These are phyloP conservation scores for Fusarium praegraminearum DNA, from an alignment of 2,329 filamentous ascomycete genomes.

Conservation along the genomic window DNA sequence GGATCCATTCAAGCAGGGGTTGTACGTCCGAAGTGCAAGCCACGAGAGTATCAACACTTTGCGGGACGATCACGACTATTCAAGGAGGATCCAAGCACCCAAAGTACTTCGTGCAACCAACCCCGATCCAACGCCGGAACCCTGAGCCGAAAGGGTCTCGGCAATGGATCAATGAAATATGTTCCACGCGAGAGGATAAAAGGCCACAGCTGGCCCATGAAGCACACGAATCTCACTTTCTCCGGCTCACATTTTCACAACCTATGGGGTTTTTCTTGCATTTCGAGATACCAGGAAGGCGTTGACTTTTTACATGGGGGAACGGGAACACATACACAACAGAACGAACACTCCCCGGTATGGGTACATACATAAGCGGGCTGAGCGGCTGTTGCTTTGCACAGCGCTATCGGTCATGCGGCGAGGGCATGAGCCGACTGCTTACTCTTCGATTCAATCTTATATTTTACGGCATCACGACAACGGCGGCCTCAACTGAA, in stretches of 20 bases:
- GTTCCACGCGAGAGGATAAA: conserved; percentile 37
- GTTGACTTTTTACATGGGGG: conserved; percentile 49
- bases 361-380: conserved; percentile 39
- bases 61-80: conserved; percentile 75
- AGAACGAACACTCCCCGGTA: conserved; percentile 33
- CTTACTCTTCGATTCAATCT: conserved; percentile 38
- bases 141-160: conserved; percentile 8
- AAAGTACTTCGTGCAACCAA: conserved; percentile 73
- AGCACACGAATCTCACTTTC: conserved; percentile 50
- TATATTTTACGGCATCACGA: conserved; percentile 37
- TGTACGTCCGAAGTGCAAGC: conserved; percentile 70
- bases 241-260: conserved; percentile 41
- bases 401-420: conserved; percentile 40
- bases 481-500: conserved; percentile 26
- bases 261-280: conserved; percentile 47
- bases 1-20: conserved; percentile 69
- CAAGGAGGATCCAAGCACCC: conserved; percentile 67
- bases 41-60: conserved; percentile 73
- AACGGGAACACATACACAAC: conserved; percentile 38
- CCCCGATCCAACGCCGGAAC: conserved; percentile 62
- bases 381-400: conserved; percentile 21
- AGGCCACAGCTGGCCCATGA: conserved; percentile 48
- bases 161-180: conserved; percentile 30
- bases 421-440: conserved; percentile 38
- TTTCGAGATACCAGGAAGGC: conserved; percentile 57